Base-by-base conservation (phyloP, 768 basidiomycete species). In the Melanogaster broomeanus region DNA sequence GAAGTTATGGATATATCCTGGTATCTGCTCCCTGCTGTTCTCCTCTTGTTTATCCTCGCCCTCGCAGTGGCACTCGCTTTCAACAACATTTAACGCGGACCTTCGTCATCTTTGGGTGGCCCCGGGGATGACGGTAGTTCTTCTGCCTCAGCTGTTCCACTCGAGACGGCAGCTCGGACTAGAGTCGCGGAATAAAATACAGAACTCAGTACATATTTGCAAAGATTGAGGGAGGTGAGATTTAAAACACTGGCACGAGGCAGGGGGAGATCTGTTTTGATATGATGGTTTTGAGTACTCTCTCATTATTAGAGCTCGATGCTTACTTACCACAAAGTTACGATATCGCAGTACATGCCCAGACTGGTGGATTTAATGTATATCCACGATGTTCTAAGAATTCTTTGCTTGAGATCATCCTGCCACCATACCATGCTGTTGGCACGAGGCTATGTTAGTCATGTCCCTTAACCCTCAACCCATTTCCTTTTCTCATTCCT, bases 21-120 rank as follows among this genome's bases (percentile, higher is more conserved):
- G 81, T 77, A 80, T 56, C 77, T 79, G 51, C 67, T 84, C 12
- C 79, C 79, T 13, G 72, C 82, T 39, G 61, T 82, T 42, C 68
- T 83, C 11, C 70, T 84, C 6, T 74, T 76, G 5, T 77, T 77
- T 5, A 56, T 67, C 9, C 65, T 83, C 7, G 70, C 71, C 8
- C 71, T 81, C 30, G 63, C 50, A 0, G 74, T 80, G 3, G 79
- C 78, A 5, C 66, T 84, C 15, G 42, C 79, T 21, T 52, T 72
- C 43, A 77, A 83, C 56, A 82, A 82, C 58, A 75, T 81, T 34
- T 79, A 79, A 58, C 63, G 78, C 30, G 66, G 74, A 41, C 28
- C n/a, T 6, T 34, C 48, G 2, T 42, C 31, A 13, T 16, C 47
- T 21, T 34, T 24, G 27, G 27, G 21, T 31, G 13, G 18, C 25